phyloP scores from a whole-genome alignment of 208 protist species.

The Leishmania martiniquensis region DNA sequence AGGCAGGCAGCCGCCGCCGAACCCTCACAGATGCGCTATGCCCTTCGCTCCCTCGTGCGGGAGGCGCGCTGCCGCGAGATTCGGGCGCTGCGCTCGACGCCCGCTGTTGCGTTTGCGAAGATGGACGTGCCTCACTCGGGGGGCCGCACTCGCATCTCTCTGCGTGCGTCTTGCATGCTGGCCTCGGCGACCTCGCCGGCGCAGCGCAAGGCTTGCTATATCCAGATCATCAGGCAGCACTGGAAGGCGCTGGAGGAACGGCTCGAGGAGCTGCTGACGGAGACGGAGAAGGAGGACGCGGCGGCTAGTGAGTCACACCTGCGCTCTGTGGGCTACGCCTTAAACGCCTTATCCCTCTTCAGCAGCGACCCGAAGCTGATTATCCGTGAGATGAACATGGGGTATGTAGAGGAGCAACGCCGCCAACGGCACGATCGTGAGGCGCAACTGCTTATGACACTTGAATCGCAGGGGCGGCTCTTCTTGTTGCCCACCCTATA shows the following conservation, averaged over 20 bases:
- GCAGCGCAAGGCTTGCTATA: slow-evolving; percentile 36
- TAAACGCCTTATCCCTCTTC: slow-evolving; percentile 45
- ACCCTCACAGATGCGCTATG: slow-evolving; percentile 36
- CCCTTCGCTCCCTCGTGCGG: slow-evolving; percentile 36
- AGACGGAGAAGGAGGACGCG: slow-evolving; percentile 15
- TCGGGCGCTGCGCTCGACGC: slow-evolving; percentile 29
- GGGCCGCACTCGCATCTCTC: slow-evolving; percentile 22
- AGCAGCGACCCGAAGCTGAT: slow-evolving; percentile 32
- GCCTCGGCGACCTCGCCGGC: slow-evolving; percentile 27
- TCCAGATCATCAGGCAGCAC: slow-evolving; percentile 24
- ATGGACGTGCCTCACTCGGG: slow-evolving; percentile 21
- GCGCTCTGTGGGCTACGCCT: slow-evolving; percentile 23
- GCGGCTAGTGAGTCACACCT: slow-evolving; percentile 22
- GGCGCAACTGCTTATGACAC: slow-evolving; percentile 33
- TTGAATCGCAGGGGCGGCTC: slow-evolving; percentile 31
- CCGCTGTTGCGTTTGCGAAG: slow-evolving; percentile 25
- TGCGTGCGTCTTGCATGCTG: slow-evolving; percentile 30
- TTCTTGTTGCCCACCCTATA: slow-evolving; percentile 44
- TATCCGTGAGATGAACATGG: slow-evolving; percentile 42
- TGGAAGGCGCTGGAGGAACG: slow-evolving; percentile 41
- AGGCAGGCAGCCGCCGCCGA: slow-evolving; percentile 8
- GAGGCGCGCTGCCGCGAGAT: slow-evolving; percentile 46
- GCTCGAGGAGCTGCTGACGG: slow-evolving; percentile 35
- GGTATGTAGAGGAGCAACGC: slow-evolving; percentile 36
- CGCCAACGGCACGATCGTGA: slow-evolving; percentile 40